Evolutionary conservation across 2,329 filamentous ascomycete species (phyloP).

Genomic region (Aspergillus versicolor): DNA sequence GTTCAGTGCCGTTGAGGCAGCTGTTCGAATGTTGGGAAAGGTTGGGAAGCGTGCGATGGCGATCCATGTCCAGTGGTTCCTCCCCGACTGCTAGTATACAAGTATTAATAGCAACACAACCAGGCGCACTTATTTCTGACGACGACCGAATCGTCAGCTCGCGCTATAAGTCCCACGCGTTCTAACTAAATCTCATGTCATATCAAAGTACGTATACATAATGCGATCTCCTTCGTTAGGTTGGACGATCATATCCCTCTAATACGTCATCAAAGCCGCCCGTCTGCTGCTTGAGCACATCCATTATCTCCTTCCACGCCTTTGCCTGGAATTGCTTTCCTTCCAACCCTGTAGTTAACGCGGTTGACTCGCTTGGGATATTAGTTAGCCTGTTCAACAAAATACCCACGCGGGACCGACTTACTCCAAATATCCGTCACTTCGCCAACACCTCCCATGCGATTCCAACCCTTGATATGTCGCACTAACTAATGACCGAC

Average conservation of each 20-base stretch:
- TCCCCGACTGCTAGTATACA: neutral
- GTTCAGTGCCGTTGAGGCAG: neutral
- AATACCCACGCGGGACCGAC: conserved; percentile 7
- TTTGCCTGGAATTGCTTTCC: conserved; percentile 37
- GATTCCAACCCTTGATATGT: conserved; percentile 43
- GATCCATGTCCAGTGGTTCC: neutral
- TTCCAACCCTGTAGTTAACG: conserved; percentile 32
- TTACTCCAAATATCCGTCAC: conserved; percentile 40
- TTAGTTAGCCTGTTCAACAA: conserved; percentile 15
- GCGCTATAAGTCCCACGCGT: neutral
- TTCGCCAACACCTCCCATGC: conserved; percentile 46
- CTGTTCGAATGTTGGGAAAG: neutral
- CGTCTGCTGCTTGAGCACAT: conserved; percentile 28
- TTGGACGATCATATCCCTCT: neutral
- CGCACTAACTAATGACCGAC: conserved; percentile 44
- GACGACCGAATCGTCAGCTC: neutral
- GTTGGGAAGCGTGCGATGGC: neutral
- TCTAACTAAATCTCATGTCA: neutral
- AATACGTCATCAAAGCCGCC: conserved; percentile 20
- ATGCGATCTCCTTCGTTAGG: neutral
- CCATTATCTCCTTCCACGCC: conserved; percentile 44
- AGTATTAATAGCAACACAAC: conserved; percentile 5
- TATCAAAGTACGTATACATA: neutral
- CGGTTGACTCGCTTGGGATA: conserved; percentile 30
- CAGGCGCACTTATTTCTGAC: neutral